Evolutionary conservation across 1,284 basidiomycete species (phyloP), one percentile per base, ranked within the genome.

Genomic region (Cutaneotrichosporon arboriforme): DNA sequence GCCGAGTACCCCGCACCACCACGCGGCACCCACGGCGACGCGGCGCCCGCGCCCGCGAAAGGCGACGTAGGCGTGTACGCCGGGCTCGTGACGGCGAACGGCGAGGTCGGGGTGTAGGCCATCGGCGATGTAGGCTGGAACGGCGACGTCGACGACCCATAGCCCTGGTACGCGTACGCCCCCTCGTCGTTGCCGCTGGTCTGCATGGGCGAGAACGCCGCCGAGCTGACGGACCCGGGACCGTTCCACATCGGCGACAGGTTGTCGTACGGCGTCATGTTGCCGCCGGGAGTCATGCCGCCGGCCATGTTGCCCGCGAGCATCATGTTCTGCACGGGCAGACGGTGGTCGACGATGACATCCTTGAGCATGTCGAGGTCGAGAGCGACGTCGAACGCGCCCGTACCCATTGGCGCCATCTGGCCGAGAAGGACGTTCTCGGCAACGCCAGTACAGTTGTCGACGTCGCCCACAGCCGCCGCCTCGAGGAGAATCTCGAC

Each of bases 401-500:
- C 91, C 0, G 91, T 93, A 47, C 91, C 91, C 90, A 94, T 93
- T 0, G 92, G 94, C 33, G 96, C 96, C 84, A 98, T 89, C 77
- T 98, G 96, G 17, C 96, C 96, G 59, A 98, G 89, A 80, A 99
- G 83, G 39, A 99, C 91, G 68, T 97, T 98, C 80, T 98, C 94
- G 9, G 94, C 94, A 20, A 99, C 87, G 59, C 96, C 96, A 59
- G 90, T 89, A 74, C 96, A 98, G 68, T 98, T 93, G 64, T 98
- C 96, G 73, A 91, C 88, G 77, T 98, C 94, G 51, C 96, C 96
- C 41, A 94, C 88, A 2, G 94, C 91, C 0, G 96, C 96, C 0
- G 96, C 96, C 72, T 99, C 96, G 85, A 98, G 93, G 53, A 99
- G 77, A 63, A 99, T 97, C 75, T 99, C 96, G 58, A 97, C 96